These are phyloP conservation scores for Penicillium sp. DNA, from an alignment of 2,329 filamentous ascomycete genomes.

Conservation along the genomic window DNA sequence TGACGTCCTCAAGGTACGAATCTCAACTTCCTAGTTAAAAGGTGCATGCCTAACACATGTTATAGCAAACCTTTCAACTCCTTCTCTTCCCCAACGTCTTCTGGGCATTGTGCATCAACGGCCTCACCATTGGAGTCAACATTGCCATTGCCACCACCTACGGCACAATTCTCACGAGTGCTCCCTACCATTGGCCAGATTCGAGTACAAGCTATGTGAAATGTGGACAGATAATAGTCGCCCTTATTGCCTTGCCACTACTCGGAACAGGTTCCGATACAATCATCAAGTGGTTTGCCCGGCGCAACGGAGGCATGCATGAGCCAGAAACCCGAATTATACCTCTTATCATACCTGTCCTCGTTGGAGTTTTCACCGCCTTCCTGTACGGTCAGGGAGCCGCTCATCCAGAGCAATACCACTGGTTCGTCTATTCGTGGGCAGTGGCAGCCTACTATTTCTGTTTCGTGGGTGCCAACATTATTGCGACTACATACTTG, in stretches of 20 bases:
- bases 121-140: conserved; percentile 49
- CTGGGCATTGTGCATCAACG: conserved; percentile 51
- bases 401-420: conserved; percentile 38
- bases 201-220: conserved; percentile 46
- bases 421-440: conserved; percentile 34
- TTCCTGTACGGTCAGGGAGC: conserved; percentile 49
- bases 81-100: conserved; percentile 53
- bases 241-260: conserved; percentile 47
- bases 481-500: conserved; percentile 53
- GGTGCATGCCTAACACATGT: conserved; percentile 20
- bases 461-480: conserved; percentile 47
- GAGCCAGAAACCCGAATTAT: conserved; percentile 50
- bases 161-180: conserved; percentile 41
- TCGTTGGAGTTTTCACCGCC: conserved; percentile 45
- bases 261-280: conserved; percentile 49
- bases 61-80: conserved; percentile 39
- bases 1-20: conserved; percentile 29
- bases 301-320: conserved; percentile 47
- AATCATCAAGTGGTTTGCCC: conserved; percentile 44
- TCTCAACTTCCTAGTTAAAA: not conserved
- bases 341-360: conserved; percentile 43
- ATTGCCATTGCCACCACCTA: conserved; percentile 54
- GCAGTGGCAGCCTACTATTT: conserved; percentile 34
- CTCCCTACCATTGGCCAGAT: conserved; percentile 49
- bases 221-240: conserved; percentile 48